Evolutionary conservation across 2,329 filamentous ascomycete genomes (phyloP).

Genomic region (Penicillium sp.): DNA sequence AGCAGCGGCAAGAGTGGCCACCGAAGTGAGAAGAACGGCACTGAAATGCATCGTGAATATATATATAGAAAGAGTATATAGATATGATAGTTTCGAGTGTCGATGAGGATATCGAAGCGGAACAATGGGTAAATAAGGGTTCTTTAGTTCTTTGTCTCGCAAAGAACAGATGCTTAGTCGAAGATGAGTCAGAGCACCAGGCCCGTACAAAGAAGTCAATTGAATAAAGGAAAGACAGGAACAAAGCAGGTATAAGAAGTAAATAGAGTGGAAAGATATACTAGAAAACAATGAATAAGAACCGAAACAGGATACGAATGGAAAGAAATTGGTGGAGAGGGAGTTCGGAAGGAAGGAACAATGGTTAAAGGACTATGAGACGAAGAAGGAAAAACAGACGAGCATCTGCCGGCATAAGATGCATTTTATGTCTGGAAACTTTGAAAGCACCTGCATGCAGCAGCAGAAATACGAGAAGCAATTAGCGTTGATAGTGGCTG

Average conservation of each 20-base stretch:
- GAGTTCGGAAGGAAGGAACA: background rate
- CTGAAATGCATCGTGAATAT: slow-evolving; percentile 10
- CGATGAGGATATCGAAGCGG: background rate
- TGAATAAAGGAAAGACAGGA: background rate
- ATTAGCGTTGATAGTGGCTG: background rate
- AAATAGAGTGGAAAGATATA: background rate
- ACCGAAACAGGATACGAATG: background rate
- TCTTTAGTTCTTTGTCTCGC: background rate
- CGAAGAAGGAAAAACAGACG: slow-evolving; percentile 2
- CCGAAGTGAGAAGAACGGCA: slow-evolving; percentile 19
- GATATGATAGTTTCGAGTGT: background rate
- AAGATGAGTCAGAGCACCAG: slow-evolving; percentile 1
- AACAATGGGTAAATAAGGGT: background rate
- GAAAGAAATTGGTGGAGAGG: slow-evolving; percentile 12
- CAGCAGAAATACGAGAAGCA: slow-evolving; percentile 14
- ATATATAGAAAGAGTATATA: background rate
- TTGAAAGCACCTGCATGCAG: slow-evolving; percentile 1
- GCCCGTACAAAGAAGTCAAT: background rate
- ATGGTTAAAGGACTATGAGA: background rate
- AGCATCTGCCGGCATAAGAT: background rate
- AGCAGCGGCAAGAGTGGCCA: slow-evolving; percentile 30
- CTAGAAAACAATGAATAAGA: background rate
- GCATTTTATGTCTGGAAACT: slow-evolving; percentile 1
- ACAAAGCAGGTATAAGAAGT: background rate
- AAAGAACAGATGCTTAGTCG: background rate